These are phyloP conservation scores for Lepidium campestre DNA, from an alignment of 441 rosid genomes.

Conservation along the genomic window DNA sequence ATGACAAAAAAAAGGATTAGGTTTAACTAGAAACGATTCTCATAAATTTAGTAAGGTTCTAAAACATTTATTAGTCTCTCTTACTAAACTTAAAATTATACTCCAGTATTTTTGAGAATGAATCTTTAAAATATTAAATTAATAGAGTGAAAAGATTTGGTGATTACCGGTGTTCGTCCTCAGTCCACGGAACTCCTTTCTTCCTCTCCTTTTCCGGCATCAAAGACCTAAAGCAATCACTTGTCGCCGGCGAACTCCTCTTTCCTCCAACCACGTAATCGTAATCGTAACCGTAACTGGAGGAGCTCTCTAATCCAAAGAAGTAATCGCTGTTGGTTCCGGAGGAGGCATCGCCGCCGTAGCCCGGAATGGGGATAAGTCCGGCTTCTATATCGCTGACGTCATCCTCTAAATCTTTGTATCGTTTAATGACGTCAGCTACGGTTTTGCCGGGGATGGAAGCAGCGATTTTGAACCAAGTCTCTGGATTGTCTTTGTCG, in stretches of 20 bases:
- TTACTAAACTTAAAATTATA: too few relatives aligned
- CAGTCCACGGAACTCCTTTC: slow-evolving; percentile 75
- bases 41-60: neutral
- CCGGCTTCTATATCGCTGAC: slow-evolving; percentile 94
- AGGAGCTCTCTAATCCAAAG: slow-evolving; percentile 58
- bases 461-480: slow-evolving; percentile 78
- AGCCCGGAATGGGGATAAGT: slow-evolving; percentile 74
- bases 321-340: slow-evolving; percentile 27
- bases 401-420: slow-evolving; percentile 79
- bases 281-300: slow-evolving; percentile 1
- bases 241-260: slow-evolving; percentile 33
- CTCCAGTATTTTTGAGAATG: neutral
- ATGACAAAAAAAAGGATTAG: neutral
- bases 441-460: slow-evolving; percentile 88
- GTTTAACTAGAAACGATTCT: neutral
- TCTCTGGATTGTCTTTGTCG: slow-evolving; percentile 77
- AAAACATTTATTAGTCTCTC: neutral
- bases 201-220: slow-evolving; percentile 66
- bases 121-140: neutral
- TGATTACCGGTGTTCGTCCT: slow-evolving; percentile 62
- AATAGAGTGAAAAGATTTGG: neutral
- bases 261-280: slow-evolving; percentile 52
- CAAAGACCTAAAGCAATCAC: slow-evolving; percentile 27
- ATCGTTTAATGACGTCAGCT: slow-evolving; percentile 75
- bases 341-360: slow-evolving; percentile 24